Evolutionary conservation across 768 basidiomycete species (phyloP), one percentile per base, ranked within the genome.

Genomic region (Boletus bicolor): DNA sequence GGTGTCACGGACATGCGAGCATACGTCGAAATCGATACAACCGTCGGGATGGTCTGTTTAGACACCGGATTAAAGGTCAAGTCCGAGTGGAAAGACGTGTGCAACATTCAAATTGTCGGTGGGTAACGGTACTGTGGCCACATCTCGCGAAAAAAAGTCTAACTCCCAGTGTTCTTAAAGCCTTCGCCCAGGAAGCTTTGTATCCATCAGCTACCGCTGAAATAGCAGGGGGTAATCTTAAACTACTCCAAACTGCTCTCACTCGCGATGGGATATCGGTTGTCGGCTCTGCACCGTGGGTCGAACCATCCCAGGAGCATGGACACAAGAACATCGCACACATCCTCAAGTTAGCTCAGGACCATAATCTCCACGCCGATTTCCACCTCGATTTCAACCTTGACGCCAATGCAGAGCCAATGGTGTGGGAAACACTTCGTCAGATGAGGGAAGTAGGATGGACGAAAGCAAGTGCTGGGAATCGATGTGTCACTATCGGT

Each of bases 341-440:
- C 57, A 68, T 85, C 44, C 72, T 86, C 64, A 72, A 79, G 36
- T 72, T 81, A 49, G 80, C 82, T 10, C 61, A 68, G 46, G 45
- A 44, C 36, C 9, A 54, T 38, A n/a, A 42, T 19, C 68, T 79
- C 21, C 78, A 82, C 57, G 75, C 78, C 42, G 85, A 86, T 65
- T 86, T 86, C 64, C 85, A 87, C 68, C 77, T 87, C 32, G 84
- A 86, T 71, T 86, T 84, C 69, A 85, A 82, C 72, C 73, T 87
- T 46, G 79, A 85, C 66, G 68, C 74, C 15, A 64, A 64, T 32
- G 64, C 74, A 45, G 76, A 81, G 58, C 82, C 81, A 34, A 78
- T 86, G 58, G 78, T 84, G 24, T 80, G 80, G 72, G 75, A 79
- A 64, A 76, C 85, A 32, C 77, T 85, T 44, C 64, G 66, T 15